Evolutionary conservation across 163 green algal genomes (phyloP).

Genomic region (Volvox carteri): DNA sequence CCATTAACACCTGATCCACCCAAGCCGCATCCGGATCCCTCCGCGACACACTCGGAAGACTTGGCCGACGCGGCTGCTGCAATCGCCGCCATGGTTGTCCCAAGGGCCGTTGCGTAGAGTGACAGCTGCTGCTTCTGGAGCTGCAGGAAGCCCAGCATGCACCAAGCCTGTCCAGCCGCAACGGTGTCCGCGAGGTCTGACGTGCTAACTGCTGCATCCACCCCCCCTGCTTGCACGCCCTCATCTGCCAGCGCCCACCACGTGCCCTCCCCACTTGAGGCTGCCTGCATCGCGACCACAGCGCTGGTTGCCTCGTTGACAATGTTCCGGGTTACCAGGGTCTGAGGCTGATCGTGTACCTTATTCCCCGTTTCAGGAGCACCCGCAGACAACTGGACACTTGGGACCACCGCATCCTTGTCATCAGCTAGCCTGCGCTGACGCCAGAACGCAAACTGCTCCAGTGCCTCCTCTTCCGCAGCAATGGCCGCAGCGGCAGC

Average conservation of each 20-base stretch:
- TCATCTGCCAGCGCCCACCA: not conserved
- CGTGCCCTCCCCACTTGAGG: not conserved
- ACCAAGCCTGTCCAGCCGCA: not conserved
- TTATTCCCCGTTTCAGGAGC: not conserved
- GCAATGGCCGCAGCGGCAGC: not conserved
- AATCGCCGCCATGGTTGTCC: not conserved
- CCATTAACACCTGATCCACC: too few species aligned
- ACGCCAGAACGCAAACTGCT: not conserved
- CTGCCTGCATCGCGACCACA: not conserved
- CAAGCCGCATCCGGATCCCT: too few species aligned
- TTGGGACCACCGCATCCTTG: not conserved
- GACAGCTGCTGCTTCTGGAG: conserved; percentile 9
- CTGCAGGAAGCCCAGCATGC: not conserved
- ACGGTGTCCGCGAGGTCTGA: not conserved
- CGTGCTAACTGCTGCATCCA: not conserved
- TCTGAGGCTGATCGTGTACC: not conserved
- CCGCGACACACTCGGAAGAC: not conserved
- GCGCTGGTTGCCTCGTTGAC: not conserved
- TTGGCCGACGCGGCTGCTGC: not conserved
- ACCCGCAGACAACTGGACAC: not conserved
- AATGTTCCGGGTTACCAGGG: not conserved
- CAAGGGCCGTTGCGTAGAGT: not conserved
- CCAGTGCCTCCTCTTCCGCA: not conserved
- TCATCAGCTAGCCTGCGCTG: not conserved
- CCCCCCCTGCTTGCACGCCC: not conserved